Percentiles rank a stretch among this genome's conserved stretches.
These are phyloP conservation scores for Pseudodiploospora longispora DNA, from an alignment of 2,329 filamentous ascomycete genomes.

Conservation along the genomic window DNA sequence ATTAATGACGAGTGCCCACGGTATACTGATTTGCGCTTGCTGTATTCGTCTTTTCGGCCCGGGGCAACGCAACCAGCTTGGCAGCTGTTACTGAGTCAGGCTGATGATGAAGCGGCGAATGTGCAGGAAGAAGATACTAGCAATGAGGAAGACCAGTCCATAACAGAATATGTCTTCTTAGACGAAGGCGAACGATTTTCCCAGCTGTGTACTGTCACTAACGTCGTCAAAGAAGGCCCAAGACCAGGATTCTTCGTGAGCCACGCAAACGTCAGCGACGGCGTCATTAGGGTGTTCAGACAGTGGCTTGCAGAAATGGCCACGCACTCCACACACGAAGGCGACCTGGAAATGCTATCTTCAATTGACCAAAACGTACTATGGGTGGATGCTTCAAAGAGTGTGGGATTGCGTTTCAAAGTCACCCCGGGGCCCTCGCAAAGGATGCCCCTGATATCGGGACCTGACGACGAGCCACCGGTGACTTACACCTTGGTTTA, in stretches of 20 bases:
- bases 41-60: constrained; percentile 68
- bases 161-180: constrained; percentile 53
- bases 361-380: constrained; percentile 36
- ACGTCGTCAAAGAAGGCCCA: constrained; percentile 58
- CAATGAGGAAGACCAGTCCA: constrained; percentile 30
- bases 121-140: constrained; percentile 5
- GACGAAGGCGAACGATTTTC: constrained; percentile 66
- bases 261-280: constrained; percentile 58
- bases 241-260: constrained; percentile 54
- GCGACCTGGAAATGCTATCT: not conserved
- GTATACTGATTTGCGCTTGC: constrained; percentile 35
- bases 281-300: constrained; percentile 63
- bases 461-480: constrained; percentile 54
- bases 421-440: constrained; percentile 35
- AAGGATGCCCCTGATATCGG: constrained; percentile 46
- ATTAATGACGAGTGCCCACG: constrained; percentile 7
- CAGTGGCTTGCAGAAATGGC: constrained; percentile 54
- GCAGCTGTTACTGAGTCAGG: constrained; percentile 13
- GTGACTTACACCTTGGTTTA: constrained; percentile 65
- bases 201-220: constrained; percentile 62
- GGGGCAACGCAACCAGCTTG: constrained; percentile 46
- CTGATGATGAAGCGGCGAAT: not conserved
- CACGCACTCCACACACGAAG: not conserved
- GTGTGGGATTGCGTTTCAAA: constrained; percentile 61
- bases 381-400: constrained; percentile 57